Conservation (phyloP, 1,284 basidiomycete genomes). For the Malassezia psittaci region DNA sequence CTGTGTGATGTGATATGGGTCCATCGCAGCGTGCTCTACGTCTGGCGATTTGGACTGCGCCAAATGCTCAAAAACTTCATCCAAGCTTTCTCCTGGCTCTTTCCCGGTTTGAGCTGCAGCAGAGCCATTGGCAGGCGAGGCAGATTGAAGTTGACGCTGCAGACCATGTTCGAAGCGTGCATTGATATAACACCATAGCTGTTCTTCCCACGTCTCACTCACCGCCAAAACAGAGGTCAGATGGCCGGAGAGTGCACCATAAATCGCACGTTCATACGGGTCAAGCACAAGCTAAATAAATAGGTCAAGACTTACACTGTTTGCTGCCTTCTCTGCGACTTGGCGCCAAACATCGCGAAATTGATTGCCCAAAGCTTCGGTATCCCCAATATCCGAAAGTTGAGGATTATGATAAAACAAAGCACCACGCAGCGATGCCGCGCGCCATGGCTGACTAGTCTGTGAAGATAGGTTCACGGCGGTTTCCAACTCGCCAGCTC, state of each 20-base stretch:
- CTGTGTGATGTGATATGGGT: conserved; percentile 78
- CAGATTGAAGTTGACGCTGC: conserved; percentile 50
- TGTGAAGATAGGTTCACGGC: conserved; percentile 72
- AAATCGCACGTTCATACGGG: conserved; percentile 68
- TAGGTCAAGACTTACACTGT: conserved; percentile 45
- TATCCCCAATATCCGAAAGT: conserved; percentile 9
- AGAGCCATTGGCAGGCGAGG: conserved; percentile 1
- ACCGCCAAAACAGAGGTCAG: conserved; percentile 63
- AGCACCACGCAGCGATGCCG: conserved; percentile 71
- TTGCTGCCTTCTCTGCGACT: conserved; percentile 33
- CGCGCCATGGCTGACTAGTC: conserved; percentile 81
- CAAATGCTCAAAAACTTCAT: conserved; percentile 35
- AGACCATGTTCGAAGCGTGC: conserved; percentile 73
- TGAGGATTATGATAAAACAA: conserved; percentile 38
- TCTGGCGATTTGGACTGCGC: conserved; percentile 29
- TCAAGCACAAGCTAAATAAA: conserved; percentile 55
- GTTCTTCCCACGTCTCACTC: conserved; percentile 78
- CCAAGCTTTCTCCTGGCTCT: conserved; percentile 15
- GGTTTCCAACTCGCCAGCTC: conserved; percentile 69
- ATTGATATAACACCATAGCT: conserved; percentile 82
- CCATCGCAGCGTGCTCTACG: conserved; percentile 52
- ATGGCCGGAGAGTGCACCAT: conserved; percentile 79
- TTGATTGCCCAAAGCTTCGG: conserved; percentile 32
- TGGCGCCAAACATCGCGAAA: conserved; percentile 42
- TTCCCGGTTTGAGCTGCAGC: background rate